Evolutionary conservation across 345 rosid species (phyloP).

Genomic region (Eucalyptus erythrocorys): DNA sequence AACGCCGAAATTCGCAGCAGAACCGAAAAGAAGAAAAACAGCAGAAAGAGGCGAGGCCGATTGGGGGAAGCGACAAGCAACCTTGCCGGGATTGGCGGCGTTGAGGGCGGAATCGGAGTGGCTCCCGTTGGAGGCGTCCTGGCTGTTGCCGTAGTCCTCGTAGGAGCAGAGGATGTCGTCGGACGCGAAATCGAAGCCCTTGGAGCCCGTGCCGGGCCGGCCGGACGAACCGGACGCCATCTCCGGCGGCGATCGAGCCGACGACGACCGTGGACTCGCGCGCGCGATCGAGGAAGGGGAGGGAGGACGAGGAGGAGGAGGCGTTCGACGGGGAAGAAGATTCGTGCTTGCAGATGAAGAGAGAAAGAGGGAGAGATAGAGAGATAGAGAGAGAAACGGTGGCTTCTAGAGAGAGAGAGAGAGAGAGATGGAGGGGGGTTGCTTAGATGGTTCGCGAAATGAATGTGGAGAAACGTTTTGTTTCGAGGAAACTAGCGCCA

Average conservation of each 20-base stretch:
- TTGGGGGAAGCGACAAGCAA: background rate
- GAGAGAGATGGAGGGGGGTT: background rate
- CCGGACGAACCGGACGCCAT: slow-evolving; percentile 95
- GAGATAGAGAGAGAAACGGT: background rate
- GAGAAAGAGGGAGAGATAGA: background rate
- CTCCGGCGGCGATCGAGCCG: background rate
- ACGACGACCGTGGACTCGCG: background rate
- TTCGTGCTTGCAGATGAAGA: background rate
- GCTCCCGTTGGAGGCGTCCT: slow-evolving; percentile 61
- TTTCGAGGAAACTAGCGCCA: background rate
- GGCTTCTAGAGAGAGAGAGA: background rate
- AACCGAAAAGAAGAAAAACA: background rate
- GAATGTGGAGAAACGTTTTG: background rate
- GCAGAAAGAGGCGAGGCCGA: background rate
- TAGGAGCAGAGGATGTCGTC: slow-evolving; percentile 99
- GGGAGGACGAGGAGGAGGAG: background rate
- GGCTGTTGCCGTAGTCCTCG: slow-evolving; percentile 56
- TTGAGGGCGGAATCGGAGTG: slow-evolving; percentile 46
- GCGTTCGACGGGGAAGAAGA: background rate
- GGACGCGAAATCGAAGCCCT: slow-evolving; percentile 87
- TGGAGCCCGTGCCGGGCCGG: slow-evolving; percentile 51
- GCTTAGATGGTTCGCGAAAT: background rate
- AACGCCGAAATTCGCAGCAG: background rate
- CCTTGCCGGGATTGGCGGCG: slow-evolving; percentile 27
- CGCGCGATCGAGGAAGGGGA: background rate